A percentile compares a stretch with the other conserved stretches of the same genome.
Evolutionary conservation across 2,329 filamentous ascomycete species (phyloP).

Genomic region (Pseudophaeomoniella oleicola): DNA sequence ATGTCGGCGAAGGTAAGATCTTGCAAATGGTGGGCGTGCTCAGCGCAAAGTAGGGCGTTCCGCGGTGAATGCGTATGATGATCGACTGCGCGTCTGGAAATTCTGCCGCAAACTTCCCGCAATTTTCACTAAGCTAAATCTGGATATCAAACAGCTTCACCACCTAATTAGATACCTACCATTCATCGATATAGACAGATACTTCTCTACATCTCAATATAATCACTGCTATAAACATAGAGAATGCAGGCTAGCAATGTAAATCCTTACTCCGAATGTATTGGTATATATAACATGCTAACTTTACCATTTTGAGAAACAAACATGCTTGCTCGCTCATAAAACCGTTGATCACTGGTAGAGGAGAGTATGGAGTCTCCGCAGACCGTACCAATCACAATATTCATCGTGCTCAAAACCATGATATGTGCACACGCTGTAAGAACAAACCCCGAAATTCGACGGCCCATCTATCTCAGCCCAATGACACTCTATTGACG

Average conservation of each 20-base stretch:
- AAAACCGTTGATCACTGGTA: not conserved
- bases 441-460: not conserved
- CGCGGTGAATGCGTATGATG: not conserved
- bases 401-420: not conserved
- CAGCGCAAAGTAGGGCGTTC: not conserved
- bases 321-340: not conserved
- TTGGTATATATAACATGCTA: too few relatives aligned
- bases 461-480: not conserved
- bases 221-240: too few relatives aligned
- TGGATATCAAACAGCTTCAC: too few relatives aligned
- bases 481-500: not conserved
- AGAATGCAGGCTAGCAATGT: too few relatives aligned
- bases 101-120: not conserved
- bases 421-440: not conserved
- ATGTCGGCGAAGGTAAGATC: too few relatives aligned
- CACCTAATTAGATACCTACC: too few relatives aligned
- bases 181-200: too few relatives aligned
- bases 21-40: too few relatives aligned
- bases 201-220: too few relatives aligned
- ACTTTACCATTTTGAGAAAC: too few relatives aligned
- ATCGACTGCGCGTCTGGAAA: not conserved
- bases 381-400: not conserved
- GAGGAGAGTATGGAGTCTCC: not conserved
- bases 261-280: too few relatives aligned
- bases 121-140: too few relatives aligned